Conservation (phyloP, 1,139 yeast genomes). For the Hyphopichia pseudoburtonii region DNA sequence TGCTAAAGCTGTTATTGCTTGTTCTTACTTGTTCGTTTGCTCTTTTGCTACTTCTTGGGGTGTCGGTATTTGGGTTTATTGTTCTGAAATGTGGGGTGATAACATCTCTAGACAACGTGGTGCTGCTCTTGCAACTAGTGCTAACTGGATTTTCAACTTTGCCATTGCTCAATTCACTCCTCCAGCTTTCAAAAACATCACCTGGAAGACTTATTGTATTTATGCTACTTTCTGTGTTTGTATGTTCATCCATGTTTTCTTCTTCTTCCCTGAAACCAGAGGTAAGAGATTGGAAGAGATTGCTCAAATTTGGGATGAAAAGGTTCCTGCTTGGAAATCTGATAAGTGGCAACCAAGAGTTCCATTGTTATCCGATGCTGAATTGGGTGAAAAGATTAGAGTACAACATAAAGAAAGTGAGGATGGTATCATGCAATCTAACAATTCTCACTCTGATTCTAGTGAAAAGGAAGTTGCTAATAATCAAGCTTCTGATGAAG, state of each 20-base stretch:
- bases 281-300: conserved; percentile 67
- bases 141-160: conserved; percentile 49
- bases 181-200: conserved; percentile 37
- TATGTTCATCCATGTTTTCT: conserved; percentile 62
- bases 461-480: conserved; percentile 3
- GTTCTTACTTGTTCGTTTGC: conserved; percentile 49
- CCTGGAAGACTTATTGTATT: conserved; percentile 49
- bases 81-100: conserved; percentile 50
- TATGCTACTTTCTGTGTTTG: conserved; percentile 50
- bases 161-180: conserved; percentile 49
- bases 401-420: conserved; percentile 24
- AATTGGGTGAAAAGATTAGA: conserved; percentile 36
- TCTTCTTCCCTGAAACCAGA: conserved; percentile 67
- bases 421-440: background rate
- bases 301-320: conserved; percentile 58
- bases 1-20: conserved; percentile 51
- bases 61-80: conserved; percentile 52
- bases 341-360: conserved; percentile 39
- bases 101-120: conserved; percentile 53
- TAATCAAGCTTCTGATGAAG: too few species aligned
- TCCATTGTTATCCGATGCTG: conserved; percentile 44
- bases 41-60: conserved; percentile 56
- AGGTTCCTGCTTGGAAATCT: conserved; percentile 62
- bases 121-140: conserved; percentile 45
- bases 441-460: conserved; percentile 4